A percentile compares a stretch with the other conserved stretches of the same genome.
Conservation (phyloP, 2,329 filamentous ascomycete species). For the Penicillium sp. region DNA sequence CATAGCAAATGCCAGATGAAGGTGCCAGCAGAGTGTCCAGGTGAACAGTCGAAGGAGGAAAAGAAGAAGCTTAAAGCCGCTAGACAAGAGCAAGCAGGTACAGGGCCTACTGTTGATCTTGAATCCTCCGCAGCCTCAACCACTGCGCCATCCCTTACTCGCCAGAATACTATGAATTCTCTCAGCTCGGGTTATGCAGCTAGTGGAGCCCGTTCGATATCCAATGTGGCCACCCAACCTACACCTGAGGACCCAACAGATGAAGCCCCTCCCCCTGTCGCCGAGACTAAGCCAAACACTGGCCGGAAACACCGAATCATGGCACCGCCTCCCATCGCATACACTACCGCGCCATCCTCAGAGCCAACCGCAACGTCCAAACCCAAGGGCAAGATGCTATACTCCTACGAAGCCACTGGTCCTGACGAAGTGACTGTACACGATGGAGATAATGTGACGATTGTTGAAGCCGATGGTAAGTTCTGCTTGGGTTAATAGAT, state of each 20-base stretch:
- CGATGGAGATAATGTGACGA: conserved; percentile 73
- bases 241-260: conserved; percentile 53
- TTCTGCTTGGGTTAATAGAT: conserved; percentile 13
- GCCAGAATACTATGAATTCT: conserved; percentile 87
- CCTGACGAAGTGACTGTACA: conserved; percentile 78
- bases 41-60: conserved; percentile 90
- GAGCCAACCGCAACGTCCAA: conserved; percentile 49
- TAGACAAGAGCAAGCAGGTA: conserved; percentile 75
- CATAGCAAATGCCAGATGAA: conserved; percentile 99
- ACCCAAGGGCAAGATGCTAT: conserved; percentile 84
- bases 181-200: conserved; percentile 84
- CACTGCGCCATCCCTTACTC: conserved; percentile 67
- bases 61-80: conserved; percentile 90
- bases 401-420: conserved; percentile 76
- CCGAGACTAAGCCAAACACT: conserved; percentile 29
- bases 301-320: conserved; percentile 69
- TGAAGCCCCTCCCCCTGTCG: conserved; percentile 38
- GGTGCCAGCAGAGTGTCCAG: conserved; percentile 91
- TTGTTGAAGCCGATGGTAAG: conserved; percentile 88
- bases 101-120: conserved; percentile 43
- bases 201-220: conserved; percentile 73
- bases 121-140: conserved; percentile 42
- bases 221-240: conserved; percentile 56
- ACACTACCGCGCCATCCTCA: conserved; percentile 66
- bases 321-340: conserved; percentile 82